Evolutionary conservation across 257 asterid species (phyloP).

Genomic region (Galeopsis tetrahit): DNA sequence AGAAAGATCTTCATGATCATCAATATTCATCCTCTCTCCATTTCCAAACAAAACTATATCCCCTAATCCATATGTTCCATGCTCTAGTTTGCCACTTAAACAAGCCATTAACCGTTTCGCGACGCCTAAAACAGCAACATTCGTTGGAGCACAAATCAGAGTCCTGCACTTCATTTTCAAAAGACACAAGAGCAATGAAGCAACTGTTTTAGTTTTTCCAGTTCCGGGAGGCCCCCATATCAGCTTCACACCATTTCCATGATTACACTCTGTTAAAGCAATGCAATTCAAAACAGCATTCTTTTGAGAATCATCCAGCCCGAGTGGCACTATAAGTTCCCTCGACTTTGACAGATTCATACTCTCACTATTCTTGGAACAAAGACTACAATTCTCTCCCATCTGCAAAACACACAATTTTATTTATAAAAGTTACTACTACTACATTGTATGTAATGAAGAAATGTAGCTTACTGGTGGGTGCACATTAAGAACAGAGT

Average conservation of each 20-base stretch:
- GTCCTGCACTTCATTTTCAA: constrained; percentile 51
- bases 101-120: constrained; percentile 43
- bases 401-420: constrained; percentile 24
- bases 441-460: too few species aligned
- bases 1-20: constrained; percentile 52
- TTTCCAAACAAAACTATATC: constrained; percentile 70
- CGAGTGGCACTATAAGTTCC: constrained; percentile 26
- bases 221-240: constrained; percentile 90
- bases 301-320: constrained; percentile 54
- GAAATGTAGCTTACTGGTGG: constrained; percentile 11
- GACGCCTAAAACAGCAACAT: constrained; percentile 42
- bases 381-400: constrained; percentile 42
- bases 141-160: constrained; percentile 71
- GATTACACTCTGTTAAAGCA: constrained; percentile 49
- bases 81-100: constrained; percentile 38
- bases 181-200: constrained; percentile 43
- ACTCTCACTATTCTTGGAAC: constrained; percentile 28
- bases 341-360: constrained; percentile 18
- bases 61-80: constrained; percentile 62
- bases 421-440: too few species aligned
- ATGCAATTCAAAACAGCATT: constrained; percentile 51
- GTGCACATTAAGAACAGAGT: neutral
- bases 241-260: constrained; percentile 47
- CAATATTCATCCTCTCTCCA: constrained; percentile 56
- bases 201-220: constrained; percentile 66